Evolutionary conservation across 2,329 filamentous ascomycete species (phyloP).

Genomic region (Cadophora luteo-olivacea): DNA sequence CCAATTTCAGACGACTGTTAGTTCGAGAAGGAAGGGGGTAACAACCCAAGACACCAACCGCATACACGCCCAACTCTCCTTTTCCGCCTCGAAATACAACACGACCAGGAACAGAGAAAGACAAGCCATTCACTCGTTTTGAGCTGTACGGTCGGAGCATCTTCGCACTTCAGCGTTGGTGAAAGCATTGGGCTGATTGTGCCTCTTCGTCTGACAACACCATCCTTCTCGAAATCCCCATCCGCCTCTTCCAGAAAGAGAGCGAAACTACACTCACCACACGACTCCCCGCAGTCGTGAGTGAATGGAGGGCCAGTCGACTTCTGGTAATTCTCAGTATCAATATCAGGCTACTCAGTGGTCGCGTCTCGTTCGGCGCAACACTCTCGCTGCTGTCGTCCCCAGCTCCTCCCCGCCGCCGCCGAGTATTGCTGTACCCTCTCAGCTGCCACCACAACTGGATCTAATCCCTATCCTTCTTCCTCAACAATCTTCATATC

Average conservation of each 20-base stretch:
- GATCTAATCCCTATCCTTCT: conserved; percentile 63
- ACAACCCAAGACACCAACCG: conserved; percentile 4
- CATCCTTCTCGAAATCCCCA: conserved; percentile 3
- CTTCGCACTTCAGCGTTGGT: conserved; percentile 9
- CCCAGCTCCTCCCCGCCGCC: conserved; percentile 35
- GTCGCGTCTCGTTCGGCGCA: conserved; percentile 46
- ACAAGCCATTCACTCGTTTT: conserved; percentile 15
- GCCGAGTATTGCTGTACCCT: conserved; percentile 38
- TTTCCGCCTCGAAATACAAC: background rate
- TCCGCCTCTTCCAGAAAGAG: conserved; percentile 5
- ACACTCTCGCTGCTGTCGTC: conserved; percentile 41
- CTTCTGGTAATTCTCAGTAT: conserved; percentile 44
- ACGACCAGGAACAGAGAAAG: background rate
- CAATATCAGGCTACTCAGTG: conserved; percentile 46
- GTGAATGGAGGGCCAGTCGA: conserved; percentile 46
- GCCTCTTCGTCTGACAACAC: conserved; percentile 15
- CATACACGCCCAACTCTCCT: conserved; percentile 2
- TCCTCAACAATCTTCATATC: conserved; percentile 63
- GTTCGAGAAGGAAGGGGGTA: conserved; percentile 35
- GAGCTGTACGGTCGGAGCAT: background rate
- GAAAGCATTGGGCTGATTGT: conserved; percentile 20
- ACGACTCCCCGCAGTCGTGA: conserved; percentile 37
- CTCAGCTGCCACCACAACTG: conserved; percentile 51
- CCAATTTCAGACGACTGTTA: conserved; percentile 27
- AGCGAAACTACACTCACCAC: conserved; percentile 20